These are phyloP conservation scores for Saprolegnia diclina DNA, from an alignment of 352 stramenopile genomes.

Conservation along the genomic window DNA sequence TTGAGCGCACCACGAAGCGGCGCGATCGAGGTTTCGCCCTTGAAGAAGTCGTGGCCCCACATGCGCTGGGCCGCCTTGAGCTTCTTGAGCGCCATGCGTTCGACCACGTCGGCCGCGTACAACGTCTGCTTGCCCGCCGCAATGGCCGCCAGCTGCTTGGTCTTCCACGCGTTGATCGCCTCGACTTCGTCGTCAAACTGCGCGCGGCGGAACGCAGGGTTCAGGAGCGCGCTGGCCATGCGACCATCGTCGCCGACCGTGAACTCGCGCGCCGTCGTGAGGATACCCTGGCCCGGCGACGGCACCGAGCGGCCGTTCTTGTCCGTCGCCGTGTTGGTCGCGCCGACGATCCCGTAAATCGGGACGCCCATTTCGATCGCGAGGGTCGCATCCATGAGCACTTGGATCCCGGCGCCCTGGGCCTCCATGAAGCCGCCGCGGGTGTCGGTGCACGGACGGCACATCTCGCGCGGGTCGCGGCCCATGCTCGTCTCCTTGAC, in stretches of 20 bases:
- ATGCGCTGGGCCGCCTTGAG: slow-evolving; percentile 53
- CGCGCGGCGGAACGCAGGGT: slow-evolving; percentile 62
- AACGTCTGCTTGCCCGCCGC: slow-evolving; percentile 33
- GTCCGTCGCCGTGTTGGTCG: slow-evolving; percentile 82
- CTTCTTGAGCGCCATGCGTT: slow-evolving; percentile 65
- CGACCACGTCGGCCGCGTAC: slow-evolving; percentile 41
- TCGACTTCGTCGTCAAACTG: slow-evolving; percentile 73
- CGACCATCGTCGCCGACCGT: slow-evolving; percentile 21
- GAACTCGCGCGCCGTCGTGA: slow-evolving; percentile 72
- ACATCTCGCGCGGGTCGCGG: slow-evolving; percentile 76
- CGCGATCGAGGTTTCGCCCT: slow-evolving; percentile 52
- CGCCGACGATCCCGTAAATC: slow-evolving; percentile 79
- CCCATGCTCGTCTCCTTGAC: slow-evolving; percentile 75
- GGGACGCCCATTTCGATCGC: slow-evolving; percentile 82
- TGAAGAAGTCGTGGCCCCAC: slow-evolving; percentile 68
- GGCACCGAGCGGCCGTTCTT: slow-evolving; percentile 83
- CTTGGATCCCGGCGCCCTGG: slow-evolving; percentile 79
- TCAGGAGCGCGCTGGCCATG: slow-evolving; percentile 37
- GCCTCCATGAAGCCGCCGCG: slow-evolving; percentile 86
- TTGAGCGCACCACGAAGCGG: slow-evolving; percentile 67
- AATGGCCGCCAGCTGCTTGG: slow-evolving; percentile 43
- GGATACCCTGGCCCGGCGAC: slow-evolving; percentile 76
- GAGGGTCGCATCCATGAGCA: slow-evolving; percentile 84
- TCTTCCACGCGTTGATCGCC: slow-evolving; percentile 67
- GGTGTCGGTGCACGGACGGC: slow-evolving; percentile 68